These are phyloP conservation scores for Annulohypoxylon stygium DNA, from an alignment of 495 filamentous ascomycete species.

Conservation along the genomic window DNA sequence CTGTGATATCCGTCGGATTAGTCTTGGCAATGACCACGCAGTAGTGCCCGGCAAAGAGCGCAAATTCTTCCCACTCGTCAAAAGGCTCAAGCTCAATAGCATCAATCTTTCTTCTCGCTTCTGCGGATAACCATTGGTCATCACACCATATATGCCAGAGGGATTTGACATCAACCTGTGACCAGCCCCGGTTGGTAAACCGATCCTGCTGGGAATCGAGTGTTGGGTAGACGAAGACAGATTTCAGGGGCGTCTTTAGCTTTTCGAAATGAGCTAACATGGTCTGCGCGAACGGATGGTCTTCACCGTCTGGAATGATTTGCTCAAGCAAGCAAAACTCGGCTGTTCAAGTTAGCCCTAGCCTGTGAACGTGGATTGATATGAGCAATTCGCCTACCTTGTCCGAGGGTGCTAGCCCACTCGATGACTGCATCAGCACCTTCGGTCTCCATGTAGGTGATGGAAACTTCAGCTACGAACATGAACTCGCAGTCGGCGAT, in stretches of 20 bases:
- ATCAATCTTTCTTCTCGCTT: conserved; percentile 71
- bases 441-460: conserved; percentile 89
- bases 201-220: conserved; percentile 72
- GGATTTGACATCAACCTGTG: conserved; percentile 67
- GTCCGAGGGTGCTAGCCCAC: conserved; percentile 74
- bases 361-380: conserved; percentile 23
- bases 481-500: conserved; percentile 72
- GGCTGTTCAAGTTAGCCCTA: conserved; percentile 52
- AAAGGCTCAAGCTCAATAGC: conserved; percentile 85
- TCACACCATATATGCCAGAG: conserved; percentile 86
- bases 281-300: conserved; percentile 86
- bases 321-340: conserved; percentile 92
- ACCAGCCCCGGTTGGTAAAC: conserved; percentile 76
- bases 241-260: conserved; percentile 79
- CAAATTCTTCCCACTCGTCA: conserved; percentile 97
- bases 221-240: conserved; percentile 76
- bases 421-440: conserved; percentile 78
- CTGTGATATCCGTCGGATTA: neutral
- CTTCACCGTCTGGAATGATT: conserved; percentile 78
- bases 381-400: conserved; percentile 61
- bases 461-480: conserved; percentile 88
- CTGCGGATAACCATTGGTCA: conserved; percentile 67
- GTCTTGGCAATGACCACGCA: conserved; percentile 77
- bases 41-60: conserved; percentile 87
- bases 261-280: conserved; percentile 91